Evolutionary conservation across 257 asterid genomes (phyloP), one percentile per base, ranked within the genome.

Genomic region (Capsicum chinense): DNA sequence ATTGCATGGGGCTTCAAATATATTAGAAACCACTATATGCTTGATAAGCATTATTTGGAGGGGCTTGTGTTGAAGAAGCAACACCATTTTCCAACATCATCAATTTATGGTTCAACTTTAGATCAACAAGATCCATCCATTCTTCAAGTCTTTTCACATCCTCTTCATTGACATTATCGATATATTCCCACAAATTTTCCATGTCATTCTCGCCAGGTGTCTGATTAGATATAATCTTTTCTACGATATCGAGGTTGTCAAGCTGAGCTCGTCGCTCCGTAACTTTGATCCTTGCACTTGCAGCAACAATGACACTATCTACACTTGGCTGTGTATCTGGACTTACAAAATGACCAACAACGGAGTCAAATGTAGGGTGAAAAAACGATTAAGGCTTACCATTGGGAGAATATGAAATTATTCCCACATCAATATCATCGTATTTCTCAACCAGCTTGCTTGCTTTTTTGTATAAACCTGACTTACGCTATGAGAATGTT

Each of bases 321-420:
- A 37, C 78, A 37, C 21, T 68, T 37, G 54, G 3, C 12, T 7
- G 52, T 10, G 1, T 37, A 37, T 37, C 1, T 37, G 78, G 78
- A 68, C 7, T 39, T 17, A 80, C 58, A 48, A 71, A 67, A 1
- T 76, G 52, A 17, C 21, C 8, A 12, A 80, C 0, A 6, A 90
- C 69, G 3, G 83, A 56, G 6, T 87, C 90, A 85, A 80, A 60
- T 2, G 88, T 86, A 3, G 92, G 91, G n/a, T 87, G 86, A 44
- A 90, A 90, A 85, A 88, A 88, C 42, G 91, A 87, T 82, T 64
- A 88, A 48, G 85, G 87, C 85, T 88, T 90, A 10, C 89, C 87
- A 0, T 87, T 85, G 1, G 89, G 90, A 7, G 91, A 90, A 10
- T 37, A 88, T 9, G 87, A 5, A 15, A 88, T 76, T 42, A 88